Base-by-base conservation (phyloP, 768 basidiomycete genomes). In the Rhizopogon rudus region DNA sequence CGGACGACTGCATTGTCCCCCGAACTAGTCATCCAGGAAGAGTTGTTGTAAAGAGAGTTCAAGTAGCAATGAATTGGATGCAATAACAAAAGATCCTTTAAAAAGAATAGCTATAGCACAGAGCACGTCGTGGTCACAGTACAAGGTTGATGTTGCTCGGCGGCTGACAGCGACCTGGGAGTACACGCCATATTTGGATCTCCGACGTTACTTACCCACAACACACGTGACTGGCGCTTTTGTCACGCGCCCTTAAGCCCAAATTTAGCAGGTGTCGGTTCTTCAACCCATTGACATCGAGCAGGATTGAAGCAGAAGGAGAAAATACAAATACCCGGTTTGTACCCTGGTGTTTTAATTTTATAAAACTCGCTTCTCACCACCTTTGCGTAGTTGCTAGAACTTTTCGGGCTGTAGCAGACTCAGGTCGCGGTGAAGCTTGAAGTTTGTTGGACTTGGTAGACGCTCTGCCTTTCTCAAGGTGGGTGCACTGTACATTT, bases 41-140 rank as follows among this genome's bases (percentile, higher is more conserved):
- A 39, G 51, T 6, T 54, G 48, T 40, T 40, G 17, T 12, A 28
- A 25, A 51, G 7, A 51, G 16, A 48, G 20, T 14, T 17, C 12
- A 48, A 50, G 46, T 33, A 7, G 4, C 12, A 33, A 35, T 35
- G 52, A 29, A 7, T 31, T 44, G 44, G 16, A 22, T 25, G 16
- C 22, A 51, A 37, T 14, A 49, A 49, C 48, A 49, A 35, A 37
- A 35, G 35, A 25, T 20, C 35, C 48, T 37, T 49, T 37, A 35
- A 49, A 37, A 49, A 20, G 31, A 22, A 49, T 8, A 48, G 6
- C 33, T 48, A 48, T 48, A 17, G 20, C 46, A 48, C 46, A 48
- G 22, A 49, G 61, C 51, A 58, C 46, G 67, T 66, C 57, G 68
- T 64, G 67, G 68, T 68, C 60, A 56, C 43, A 58, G 46, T 52